Percentiles rank a stretch among this genome's conserved stretches.
These are phyloP conservation scores for Cantharellus anzutake DNA, from an alignment of 768 basidiomycete genomes.

Conservation along the genomic window DNA sequence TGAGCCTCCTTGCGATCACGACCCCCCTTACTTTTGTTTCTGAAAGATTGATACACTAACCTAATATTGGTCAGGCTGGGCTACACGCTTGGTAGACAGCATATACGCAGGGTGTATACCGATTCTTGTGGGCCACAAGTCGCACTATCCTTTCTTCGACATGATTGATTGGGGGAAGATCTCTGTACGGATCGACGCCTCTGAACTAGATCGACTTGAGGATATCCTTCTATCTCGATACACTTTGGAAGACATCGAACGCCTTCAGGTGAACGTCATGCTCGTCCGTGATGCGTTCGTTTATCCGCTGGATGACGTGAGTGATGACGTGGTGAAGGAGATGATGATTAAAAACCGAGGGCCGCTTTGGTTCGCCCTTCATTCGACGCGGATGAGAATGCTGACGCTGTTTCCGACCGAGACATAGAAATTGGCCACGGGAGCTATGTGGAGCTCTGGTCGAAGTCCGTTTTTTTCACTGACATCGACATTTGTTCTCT, in stretches of 20 bases:
- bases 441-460: too few relatives aligned
- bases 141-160: conserved; percentile 10
- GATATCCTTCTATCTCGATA: conserved; percentile 17
- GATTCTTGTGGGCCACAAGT: conserved; percentile 21
- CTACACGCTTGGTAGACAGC: conserved; percentile 20
- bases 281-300: conserved; percentile 21
- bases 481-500: too few relatives aligned
- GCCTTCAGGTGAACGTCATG: conserved; percentile 21
- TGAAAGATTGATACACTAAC: background rate
- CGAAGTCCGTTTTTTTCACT: too few relatives aligned
- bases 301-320: conserved; percentile 17
- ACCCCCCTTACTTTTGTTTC: conserved; percentile 13
- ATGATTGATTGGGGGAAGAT: conserved; percentile 21
- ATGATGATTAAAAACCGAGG: conserved; percentile 9
- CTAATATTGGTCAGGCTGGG: conserved; percentile 14
- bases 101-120: conserved; percentile 26
- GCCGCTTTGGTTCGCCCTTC: conserved; percentile 20
- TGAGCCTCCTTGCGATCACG: conserved; percentile 17
- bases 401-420: conserved; percentile 15
- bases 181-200: conserved; percentile 19
- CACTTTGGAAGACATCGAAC: conserved; percentile 15
- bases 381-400: conserved; percentile 19
- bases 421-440: conserved; percentile 1
- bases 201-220: conserved; percentile 20
- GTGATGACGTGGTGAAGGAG: conserved; percentile 15